Percentiles rank a stretch among this genome's conserved stretches.
These are phyloP conservation scores for Globisporangium nodosum DNA, from an alignment of 352 stramenopile species.

Conservation along the genomic window DNA sequence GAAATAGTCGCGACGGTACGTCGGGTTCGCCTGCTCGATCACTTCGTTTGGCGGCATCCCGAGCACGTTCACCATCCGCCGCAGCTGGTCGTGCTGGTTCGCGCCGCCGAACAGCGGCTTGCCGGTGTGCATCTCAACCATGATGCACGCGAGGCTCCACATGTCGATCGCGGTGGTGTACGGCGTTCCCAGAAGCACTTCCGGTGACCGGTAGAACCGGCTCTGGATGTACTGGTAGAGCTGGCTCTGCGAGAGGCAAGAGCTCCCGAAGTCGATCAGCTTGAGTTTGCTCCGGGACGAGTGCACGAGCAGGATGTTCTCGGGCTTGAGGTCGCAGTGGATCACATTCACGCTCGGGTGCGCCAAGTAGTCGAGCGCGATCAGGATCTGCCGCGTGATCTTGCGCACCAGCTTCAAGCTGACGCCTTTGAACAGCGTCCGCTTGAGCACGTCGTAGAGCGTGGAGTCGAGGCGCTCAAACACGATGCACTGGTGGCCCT, in stretches of 20 bases:
- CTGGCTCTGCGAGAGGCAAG: constrained; percentile 92
- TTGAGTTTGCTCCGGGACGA: constrained; percentile 96
- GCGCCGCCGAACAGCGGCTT: constrained; percentile 96
- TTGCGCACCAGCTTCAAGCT: constrained; percentile 94
- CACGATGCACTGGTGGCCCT: constrained; percentile 97
- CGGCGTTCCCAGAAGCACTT: constrained; percentile 80
- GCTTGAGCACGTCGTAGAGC: constrained; percentile 95
- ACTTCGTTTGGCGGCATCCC: constrained; percentile 92
- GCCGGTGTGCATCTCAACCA: constrained; percentile 98
- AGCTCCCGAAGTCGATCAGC: constrained; percentile 99
- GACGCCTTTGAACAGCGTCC: constrained; percentile 90
- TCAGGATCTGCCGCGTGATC: constrained; percentile 95
- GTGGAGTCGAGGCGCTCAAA: constrained; percentile 96
- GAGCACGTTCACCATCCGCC: constrained; percentile 93
- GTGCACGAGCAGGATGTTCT: constrained; percentile 97
- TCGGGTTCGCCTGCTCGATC: constrained; percentile 82
- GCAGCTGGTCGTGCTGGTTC: constrained; percentile 96
- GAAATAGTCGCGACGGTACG: constrained; percentile 90
- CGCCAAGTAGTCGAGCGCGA: constrained; percentile 84
- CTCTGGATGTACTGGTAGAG: constrained; percentile 98
- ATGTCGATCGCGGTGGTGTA: constrained; percentile 86
- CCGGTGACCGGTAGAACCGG: constrained; percentile 94
- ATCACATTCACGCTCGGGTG: constrained; percentile 94
- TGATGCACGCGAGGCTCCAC: constrained; percentile 87
- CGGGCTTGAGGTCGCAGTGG: constrained; percentile 99